These are phyloP conservation scores for Verticillium isaacii DNA, from an alignment of 2,329 filamentous ascomycete genomes.

Conservation along the genomic window DNA sequence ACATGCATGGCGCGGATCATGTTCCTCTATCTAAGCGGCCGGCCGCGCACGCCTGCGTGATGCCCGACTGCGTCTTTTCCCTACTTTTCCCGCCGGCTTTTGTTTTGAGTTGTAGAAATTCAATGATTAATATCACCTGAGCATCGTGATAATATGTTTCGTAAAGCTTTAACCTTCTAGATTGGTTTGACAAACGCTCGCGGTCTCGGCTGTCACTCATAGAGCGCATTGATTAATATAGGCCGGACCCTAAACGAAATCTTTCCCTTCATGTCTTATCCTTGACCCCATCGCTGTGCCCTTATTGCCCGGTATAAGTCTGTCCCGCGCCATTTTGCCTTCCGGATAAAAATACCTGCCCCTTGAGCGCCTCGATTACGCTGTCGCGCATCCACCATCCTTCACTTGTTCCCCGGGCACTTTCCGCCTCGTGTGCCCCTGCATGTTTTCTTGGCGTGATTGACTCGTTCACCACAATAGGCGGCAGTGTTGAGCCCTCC, in stretches of 20 bases:
- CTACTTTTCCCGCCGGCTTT: not conserved
- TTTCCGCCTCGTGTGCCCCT: conserved; percentile 12
- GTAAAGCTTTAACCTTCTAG: not conserved
- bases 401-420: conserved; percentile 16
- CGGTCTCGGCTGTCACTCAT: no score
- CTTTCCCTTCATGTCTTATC: no score
- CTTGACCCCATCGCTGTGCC: no score
- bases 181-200: not conserved
- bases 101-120: not conserved
- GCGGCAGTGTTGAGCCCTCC: conserved; percentile 10
- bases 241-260: no score
- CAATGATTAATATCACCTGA: not conserved
- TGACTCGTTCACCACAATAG: conserved; percentile 16
- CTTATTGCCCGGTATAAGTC: no score
- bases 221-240: no score
- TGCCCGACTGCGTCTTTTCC: not conserved
- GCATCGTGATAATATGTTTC: no score
- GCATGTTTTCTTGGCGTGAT: conserved; percentile 15
- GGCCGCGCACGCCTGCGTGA: not conserved
- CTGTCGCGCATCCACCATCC: conserved; percentile 53
- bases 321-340: conserved; percentile 19
- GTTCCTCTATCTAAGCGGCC: not conserved
- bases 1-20: not conserved
- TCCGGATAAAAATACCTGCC: conserved; percentile 47
- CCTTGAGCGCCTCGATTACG: conserved; percentile 50